Conservation (phyloP, 2,329 filamentous ascomycete species). For the Endoconidiophora laricicola region DNA sequence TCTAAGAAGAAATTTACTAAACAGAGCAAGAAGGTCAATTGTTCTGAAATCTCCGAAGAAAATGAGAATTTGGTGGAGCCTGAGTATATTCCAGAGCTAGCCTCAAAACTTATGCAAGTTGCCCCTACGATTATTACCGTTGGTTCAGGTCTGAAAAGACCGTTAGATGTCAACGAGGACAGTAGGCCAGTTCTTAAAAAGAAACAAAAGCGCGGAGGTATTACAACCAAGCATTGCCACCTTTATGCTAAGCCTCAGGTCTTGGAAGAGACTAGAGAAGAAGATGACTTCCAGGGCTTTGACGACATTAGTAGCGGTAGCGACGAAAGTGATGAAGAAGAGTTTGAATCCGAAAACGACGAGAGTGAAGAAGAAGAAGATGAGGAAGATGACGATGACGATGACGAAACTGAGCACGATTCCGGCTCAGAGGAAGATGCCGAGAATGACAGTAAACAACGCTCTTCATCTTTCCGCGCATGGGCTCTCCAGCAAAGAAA, state of each 20-base stretch:
- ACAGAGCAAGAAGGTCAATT: constrained; percentile 16
- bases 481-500: constrained; percentile 86
- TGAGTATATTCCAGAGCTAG: neutral
- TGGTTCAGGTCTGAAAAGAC: constrained; percentile 74
- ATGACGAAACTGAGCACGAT: neutral
- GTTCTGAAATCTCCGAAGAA: neutral
- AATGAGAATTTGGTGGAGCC: constrained; percentile 2
- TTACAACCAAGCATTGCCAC: constrained; percentile 37
- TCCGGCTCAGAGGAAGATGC: constrained; percentile 18
- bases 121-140: constrained; percentile 19
- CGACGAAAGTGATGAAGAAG: constrained; percentile 19
- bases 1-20: constrained; percentile 17
- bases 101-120: neutral
- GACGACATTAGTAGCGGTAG: constrained; percentile 39
- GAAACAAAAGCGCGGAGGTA: constrained; percentile 53
- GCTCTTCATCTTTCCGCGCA: constrained; percentile 63
- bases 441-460: constrained; percentile 19
- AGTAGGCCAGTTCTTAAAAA: constrained; percentile 72
- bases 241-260: constrained; percentile 24
- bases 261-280: constrained; percentile 22
- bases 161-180: constrained; percentile 61
- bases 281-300: constrained; percentile 32
- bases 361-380: constrained; percentile 16
- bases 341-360: constrained; percentile 15
- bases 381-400: constrained; percentile 12